A percentile compares a stretch with the other conserved stretches of the same genome.
phyloP scores from a whole-genome alignment of 352 stramenopile genomes.

The Thalassiosira exigua region DNA sequence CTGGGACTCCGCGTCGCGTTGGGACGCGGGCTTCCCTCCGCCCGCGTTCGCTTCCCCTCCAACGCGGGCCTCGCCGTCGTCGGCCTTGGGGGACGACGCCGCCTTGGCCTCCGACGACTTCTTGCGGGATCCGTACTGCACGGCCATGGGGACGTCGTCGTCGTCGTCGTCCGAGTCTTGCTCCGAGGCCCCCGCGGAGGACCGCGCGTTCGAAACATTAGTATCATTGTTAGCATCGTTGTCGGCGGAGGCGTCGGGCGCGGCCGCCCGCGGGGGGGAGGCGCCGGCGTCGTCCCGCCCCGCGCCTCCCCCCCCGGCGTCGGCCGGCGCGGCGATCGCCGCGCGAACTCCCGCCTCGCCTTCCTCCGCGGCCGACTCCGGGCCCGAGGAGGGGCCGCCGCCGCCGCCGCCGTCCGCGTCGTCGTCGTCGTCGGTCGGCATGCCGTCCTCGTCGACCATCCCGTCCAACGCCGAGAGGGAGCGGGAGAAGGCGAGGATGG shows the following conservation, averaged over 20 bases:
- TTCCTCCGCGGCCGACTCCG: neutral
- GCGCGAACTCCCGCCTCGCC: slow-evolving; percentile 6
- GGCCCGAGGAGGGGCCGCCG: neutral
- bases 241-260: neutral
- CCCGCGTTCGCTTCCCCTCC: slow-evolving; percentile 1
- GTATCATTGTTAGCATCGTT: neutral
- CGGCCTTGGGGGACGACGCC: neutral
- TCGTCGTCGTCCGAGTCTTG: slow-evolving; percentile 18
- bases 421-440: neutral
- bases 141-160: slow-evolving; percentile 28
- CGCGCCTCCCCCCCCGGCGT: neutral
- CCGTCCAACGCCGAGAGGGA: neutral
- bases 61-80: neutral
- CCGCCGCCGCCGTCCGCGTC: too few species aligned
- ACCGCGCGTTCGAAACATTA: neutral
- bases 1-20: too few species aligned
- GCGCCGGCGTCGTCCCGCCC: neutral
- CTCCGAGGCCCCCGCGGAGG: neutral
- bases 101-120: neutral
- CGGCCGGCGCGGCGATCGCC: slow-evolving; percentile 10
- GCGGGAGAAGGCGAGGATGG: too few species aligned
- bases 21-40: neutral
- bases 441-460: neutral
- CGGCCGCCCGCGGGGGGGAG: neutral
- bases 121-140: slow-evolving; percentile 4